Evolutionary conservation across 2,329 filamentous ascomycete genomes (phyloP), one percentile per base, ranked within the genome.

Genomic region (Xylariaceae sp.): DNA sequence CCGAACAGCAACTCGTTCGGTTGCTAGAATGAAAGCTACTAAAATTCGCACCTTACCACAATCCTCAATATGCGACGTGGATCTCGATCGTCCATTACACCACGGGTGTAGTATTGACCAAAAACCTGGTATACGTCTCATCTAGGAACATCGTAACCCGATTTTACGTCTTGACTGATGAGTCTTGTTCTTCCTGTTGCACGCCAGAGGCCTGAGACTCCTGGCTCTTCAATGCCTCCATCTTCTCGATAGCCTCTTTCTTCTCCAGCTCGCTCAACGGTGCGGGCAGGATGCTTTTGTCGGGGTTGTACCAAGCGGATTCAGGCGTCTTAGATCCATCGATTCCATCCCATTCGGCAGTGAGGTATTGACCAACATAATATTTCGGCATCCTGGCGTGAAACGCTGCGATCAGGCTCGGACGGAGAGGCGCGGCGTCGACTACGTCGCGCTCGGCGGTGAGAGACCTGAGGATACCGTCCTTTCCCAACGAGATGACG

Each of bases 401-500:
- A 17, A 48, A 14, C 39, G 46, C 46, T 42, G 39, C 39, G 31
- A 48, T 48, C 38, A 48, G 46, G 39, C 39, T 48, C 46, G 46
- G 46, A 38, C 39, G 22, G 46, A 48, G 39, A 42, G 46, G 39
- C 39, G 46, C 46, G 38, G 46, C 46, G 46, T 28, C 46, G 46
- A 48, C 42, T 16, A 42, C 39, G 28, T 48, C 46, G 28, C 46
- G 46, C 38, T 48, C 46, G 28, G 46, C 46, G 22, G 46, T 48
- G 31, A 48, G 46, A 42, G 46, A 48, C 31, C 46, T 38, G 13
- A 48, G 28, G 36, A 48, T 48, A 42, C 46, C 46, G n/a, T 48
- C 46, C 31, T 48, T 48, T 22, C 46, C 46, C 38, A 48, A n/a
- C 36, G 46, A 48, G 36, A 48, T 42, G 28, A 48, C 36, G 38